A percentile compares a stretch with the other conserved stretches of the same genome.
phyloP scores from a whole-genome alignment of 148 eudicot genomes.

The Agrostemma githago region DNA sequence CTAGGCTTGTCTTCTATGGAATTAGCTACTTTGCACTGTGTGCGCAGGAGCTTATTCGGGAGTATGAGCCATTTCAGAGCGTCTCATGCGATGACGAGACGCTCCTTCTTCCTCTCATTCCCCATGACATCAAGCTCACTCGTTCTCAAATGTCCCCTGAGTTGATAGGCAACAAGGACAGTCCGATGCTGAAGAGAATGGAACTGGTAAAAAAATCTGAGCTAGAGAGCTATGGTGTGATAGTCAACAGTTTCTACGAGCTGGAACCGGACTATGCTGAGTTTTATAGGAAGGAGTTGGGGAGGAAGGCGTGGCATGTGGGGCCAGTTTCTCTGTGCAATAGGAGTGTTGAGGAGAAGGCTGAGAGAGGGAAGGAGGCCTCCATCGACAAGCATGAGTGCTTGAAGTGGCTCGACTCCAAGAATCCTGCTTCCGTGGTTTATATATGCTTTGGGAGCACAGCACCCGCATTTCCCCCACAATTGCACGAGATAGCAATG shows the following conservation, averaged over 20 bases:
- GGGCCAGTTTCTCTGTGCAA: constrained; percentile 21
- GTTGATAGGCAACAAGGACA: background rate
- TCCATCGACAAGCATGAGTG: constrained; percentile 7
- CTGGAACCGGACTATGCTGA: constrained; percentile 33
- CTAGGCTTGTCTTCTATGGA: constrained; percentile 51
- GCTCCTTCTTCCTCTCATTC: constrained; percentile 32
- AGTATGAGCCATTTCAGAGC: constrained; percentile 28
- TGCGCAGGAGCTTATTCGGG: constrained; percentile 20
- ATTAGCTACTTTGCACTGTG: constrained; percentile 31
- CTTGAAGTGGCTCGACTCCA: constrained; percentile 21
- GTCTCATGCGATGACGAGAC: constrained; percentile 42
- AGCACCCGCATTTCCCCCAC: background rate
- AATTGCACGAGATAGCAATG: constrained; percentile 19
- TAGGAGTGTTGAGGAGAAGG: constrained; percentile 10
- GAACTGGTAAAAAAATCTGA: constrained; percentile 22
- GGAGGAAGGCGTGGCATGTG: constrained; percentile 16
- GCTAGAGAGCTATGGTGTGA: constrained; percentile 25
- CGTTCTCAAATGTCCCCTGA: constrained; percentile 24
- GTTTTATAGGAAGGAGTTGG: constrained; percentile 14
- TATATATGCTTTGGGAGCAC: constrained; percentile 19
- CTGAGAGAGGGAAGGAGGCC: constrained; percentile 12
- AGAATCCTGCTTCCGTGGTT: constrained; percentile 9
- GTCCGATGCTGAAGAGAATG: background rate
- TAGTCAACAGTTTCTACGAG: constrained; percentile 36
- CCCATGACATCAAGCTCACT: constrained; percentile 28